These are phyloP conservation scores for Periconia digitata DNA, from an alignment of 2,329 filamentous ascomycete genomes.

Conservation along the genomic window DNA sequence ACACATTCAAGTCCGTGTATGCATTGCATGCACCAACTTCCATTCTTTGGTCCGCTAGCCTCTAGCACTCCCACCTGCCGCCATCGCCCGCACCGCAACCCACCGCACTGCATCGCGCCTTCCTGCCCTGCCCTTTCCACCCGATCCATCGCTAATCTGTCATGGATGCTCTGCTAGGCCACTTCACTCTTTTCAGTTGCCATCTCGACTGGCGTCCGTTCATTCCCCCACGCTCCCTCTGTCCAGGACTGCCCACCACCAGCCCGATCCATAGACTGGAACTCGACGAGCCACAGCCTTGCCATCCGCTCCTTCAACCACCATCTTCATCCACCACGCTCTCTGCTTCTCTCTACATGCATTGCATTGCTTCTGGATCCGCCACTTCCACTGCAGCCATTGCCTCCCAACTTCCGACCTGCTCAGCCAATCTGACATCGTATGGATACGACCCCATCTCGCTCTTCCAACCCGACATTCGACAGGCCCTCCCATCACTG, in stretches of 20 bases:
- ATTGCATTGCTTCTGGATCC: conserved; percentile 17
- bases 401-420: conserved; percentile 17
- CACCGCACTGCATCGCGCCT: no score
- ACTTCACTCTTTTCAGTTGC: conserved; percentile 25
- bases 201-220: conserved; percentile 44
- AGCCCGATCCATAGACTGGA: conserved; percentile 42
- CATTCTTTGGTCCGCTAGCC: background rate
- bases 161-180: conserved; percentile 19
- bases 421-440: conserved; percentile 14
- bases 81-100: no score
- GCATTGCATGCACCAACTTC: no score
- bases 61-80: background rate
- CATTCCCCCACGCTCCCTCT: conserved; percentile 34
- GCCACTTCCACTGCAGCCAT: conserved; percentile 14
- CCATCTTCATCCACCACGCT: conserved; percentile 17
- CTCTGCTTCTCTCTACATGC: conserved; percentile 35
- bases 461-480: conserved; percentile 27
- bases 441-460: conserved; percentile 32
- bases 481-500: conserved; percentile 26
- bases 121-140: background rate
- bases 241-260: background rate
- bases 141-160: conserved; percentile 19
- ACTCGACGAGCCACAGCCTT: conserved; percentile 25
- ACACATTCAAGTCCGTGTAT: no score
- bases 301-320: conserved; percentile 37